These are phyloP conservation scores for Paxillus rubicundulus DNA, from an alignment of 768 basidiomycete species.

Conservation along the genomic window DNA sequence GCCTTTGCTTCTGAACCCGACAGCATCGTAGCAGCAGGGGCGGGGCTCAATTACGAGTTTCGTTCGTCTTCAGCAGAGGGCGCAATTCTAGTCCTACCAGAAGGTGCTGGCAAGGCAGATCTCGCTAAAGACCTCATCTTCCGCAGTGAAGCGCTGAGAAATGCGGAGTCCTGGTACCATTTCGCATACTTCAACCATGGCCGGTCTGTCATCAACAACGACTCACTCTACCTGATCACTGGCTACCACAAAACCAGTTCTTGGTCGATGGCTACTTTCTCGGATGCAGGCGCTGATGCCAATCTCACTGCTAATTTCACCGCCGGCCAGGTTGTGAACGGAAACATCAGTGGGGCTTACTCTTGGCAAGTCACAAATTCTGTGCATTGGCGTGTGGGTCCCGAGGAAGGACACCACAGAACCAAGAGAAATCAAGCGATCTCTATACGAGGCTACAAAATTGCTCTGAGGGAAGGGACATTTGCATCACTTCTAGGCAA, in stretches of 20 bases:
- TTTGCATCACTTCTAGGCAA: background rate
- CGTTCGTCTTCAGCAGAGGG: slow-evolving; percentile 11
- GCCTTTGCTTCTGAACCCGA: background rate
- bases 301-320: background rate
- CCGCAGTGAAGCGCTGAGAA: slow-evolving; percentile 11
- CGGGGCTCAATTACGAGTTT: slow-evolving; percentile 1
- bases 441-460: background rate
- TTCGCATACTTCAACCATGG: slow-evolving; percentile 10
- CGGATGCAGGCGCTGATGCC: background rate
- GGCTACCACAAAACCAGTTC: slow-evolving; percentile 25
- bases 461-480: background rate
- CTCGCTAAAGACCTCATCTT: slow-evolving; percentile 4
- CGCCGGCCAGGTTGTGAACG: background rate
- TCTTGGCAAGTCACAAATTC: background rate
- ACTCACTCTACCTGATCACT: slow-evolving; percentile 27
- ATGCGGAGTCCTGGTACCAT: slow-evolving; percentile 25
- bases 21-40: no score
- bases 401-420: background rate
- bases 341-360: background rate
- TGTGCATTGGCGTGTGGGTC: background rate
- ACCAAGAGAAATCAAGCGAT: background rate
- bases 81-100: slow-evolving; percentile 29
- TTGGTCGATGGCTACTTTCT: slow-evolving; percentile 23
- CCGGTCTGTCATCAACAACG: background rate
- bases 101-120: slow-evolving; percentile 18